Base-by-base conservation (phyloP, 139 green algal genomes). In the Chlamydomonas sphaeroides region DNA sequence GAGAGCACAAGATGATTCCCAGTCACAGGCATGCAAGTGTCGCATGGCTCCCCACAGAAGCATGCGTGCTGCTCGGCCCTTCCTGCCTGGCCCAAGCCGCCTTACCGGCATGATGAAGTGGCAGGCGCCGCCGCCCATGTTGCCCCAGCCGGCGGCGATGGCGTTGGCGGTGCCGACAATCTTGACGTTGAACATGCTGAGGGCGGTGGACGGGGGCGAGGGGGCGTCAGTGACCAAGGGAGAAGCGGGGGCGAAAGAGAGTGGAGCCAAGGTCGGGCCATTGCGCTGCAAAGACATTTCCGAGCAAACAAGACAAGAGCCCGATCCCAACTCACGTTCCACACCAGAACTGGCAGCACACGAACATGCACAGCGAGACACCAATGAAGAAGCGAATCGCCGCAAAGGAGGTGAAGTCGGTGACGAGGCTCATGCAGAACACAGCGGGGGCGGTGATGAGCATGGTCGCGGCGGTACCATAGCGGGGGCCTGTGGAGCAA, bases 161-260 rank as follows among this genome's bases (percentile, higher is more conserved):
- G 95, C 95, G 84, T 98, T 98, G 61, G 95, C 95, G 68, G 93
- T 92, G 49, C 96, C 96, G 21, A 99, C 96, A 49, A 98, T 93
- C 30, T 91, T 92, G 28, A 90, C 82, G 66, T 94, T 96, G 91
- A 98, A 98, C 94, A 98, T 97, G 83, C 45, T 53, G 45, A 10
- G 45, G 45, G 45, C 11, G 45, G 45, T 10, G 45, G 45, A 14
- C 45, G 14, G 45, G 45, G 11, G 45, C n/a, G n/a, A n/a, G n/a
- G n/a, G n/a, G n/a, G n/a, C n/a, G n/a, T n/a, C n/a, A n/a, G n/a
- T n/a, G n/a, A n/a, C n/a, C n/a, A n/a, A n/a, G n/a, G n/a, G n/a
- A 96, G 86, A 20, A 96, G 96, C 96, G n/a, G n/a, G n/a, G n/a
- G n/a, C n/a, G n/a, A n/a, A n/a, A n/a, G 30, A n/a, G n/a, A n/a